Conservation (phyloP, 2,329 filamentous ascomycete species). For the Paraphoma chrysanthemicola region DNA sequence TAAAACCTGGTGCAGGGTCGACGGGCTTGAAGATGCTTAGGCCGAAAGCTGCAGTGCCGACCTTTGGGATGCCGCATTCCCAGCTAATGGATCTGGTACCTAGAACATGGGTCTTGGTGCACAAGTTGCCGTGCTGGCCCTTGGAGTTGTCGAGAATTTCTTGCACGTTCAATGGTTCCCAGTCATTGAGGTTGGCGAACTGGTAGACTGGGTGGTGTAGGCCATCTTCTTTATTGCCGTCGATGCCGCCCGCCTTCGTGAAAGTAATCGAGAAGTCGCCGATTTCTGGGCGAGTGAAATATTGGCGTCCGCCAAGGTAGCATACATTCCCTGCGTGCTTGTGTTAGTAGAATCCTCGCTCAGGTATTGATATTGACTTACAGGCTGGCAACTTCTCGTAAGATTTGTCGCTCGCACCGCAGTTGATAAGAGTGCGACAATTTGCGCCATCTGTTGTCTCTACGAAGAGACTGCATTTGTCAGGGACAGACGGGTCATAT, state of each 20-base stretch:
- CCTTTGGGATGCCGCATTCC: constrained; percentile 5
- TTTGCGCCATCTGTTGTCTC: not conserved
- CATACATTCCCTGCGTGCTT: constrained; percentile 1
- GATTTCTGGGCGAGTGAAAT: constrained; percentile 6
- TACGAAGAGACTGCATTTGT: constrained; percentile 2
- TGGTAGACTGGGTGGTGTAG: constrained; percentile 2
- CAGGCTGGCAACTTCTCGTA: not conserved
- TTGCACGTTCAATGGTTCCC: constrained; percentile 2
- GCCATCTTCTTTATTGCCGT: constrained; percentile 6
- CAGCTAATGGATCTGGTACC: not conserved
- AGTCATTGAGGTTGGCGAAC: constrained; percentile 5
- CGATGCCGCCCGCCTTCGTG: constrained; percentile 2
- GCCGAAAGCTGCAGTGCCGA: constrained; percentile 3
- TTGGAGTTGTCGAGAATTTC: not conserved
- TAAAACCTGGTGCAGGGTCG: constrained; percentile 1
- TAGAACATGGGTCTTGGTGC: not conserved
- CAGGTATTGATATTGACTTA: too few species aligned
- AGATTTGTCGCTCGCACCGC: not conserved
- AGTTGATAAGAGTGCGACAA: not conserved
- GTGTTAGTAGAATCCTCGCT: too few species aligned
- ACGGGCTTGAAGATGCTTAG: constrained; percentile 4
- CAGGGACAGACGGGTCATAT: constrained; percentile 1
- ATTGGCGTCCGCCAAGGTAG: constrained; percentile 2
- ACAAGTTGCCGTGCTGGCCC: constrained; percentile 3
- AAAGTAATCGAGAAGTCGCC: constrained; percentile 5